Evolutionary conservation across 2,329 filamentous ascomycete genomes (phyloP).

Genomic region (Lecanicillium sp.): DNA sequence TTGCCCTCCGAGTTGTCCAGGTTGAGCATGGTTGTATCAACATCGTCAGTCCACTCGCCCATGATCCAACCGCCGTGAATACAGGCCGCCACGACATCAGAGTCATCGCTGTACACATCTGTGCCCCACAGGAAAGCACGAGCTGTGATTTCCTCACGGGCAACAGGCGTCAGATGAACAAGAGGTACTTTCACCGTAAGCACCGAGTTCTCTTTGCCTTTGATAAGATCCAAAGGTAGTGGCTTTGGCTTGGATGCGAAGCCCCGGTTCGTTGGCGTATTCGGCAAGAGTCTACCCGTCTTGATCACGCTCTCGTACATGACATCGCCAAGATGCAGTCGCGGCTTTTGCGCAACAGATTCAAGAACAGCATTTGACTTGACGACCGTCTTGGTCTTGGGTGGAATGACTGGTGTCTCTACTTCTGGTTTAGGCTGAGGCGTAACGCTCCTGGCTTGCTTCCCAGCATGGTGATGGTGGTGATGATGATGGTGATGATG

Average conservation of each 20-base stretch:
- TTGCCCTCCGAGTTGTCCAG: slow-evolving; percentile 30
- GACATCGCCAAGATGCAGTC: slow-evolving; percentile 76
- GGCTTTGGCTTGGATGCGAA: slow-evolving; percentile 56
- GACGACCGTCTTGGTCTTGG: slow-evolving; percentile 59
- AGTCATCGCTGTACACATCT: slow-evolving; percentile 92
- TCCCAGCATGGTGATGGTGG: slow-evolving; percentile 16
- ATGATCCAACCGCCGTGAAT: slow-evolving; percentile 91
- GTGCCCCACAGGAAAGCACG: slow-evolving; percentile 84
- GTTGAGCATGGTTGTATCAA: slow-evolving; percentile 62
- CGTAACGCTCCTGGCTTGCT: slow-evolving; percentile 16
- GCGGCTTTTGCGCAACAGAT: slow-evolving; percentile 60
- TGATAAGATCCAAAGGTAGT: slow-evolving; percentile 63
- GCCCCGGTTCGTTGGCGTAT: slow-evolving; percentile 30
- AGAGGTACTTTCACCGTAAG: slow-evolving; percentile 82
- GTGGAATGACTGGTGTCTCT: slow-evolving; percentile 29
- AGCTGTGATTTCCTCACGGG: slow-evolving; percentile 76
- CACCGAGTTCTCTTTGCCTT: slow-evolving; percentile 79
- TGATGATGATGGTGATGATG: slow-evolving; percentile 45
- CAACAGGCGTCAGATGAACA: slow-evolving; percentile 60
- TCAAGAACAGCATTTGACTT: slow-evolving; percentile 65
- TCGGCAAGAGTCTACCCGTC: slow-evolving; percentile 38
- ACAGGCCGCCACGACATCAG: slow-evolving; percentile 83
- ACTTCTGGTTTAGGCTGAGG: slow-evolving; percentile 13
- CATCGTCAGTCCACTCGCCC: slow-evolving; percentile 76
- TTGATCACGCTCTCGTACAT: slow-evolving; percentile 67